Base-by-base conservation (phyloP, 2,329 filamentous ascomycete genomes). In the Penicillium sp. region DNA sequence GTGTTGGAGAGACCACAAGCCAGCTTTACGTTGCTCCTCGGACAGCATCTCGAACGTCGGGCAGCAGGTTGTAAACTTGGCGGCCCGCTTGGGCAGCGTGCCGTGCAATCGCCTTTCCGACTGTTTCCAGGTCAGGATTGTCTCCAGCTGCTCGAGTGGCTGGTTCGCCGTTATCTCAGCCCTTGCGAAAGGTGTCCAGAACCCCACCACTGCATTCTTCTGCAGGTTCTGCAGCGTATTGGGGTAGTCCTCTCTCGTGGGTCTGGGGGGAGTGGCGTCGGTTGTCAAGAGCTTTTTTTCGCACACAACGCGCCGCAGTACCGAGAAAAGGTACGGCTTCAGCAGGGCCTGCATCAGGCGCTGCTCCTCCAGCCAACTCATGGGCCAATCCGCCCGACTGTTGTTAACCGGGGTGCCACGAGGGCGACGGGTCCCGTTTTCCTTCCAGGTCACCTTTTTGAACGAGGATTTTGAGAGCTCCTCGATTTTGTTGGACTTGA, bases 21-120 rank as follows among this genome's bases (percentile, higher is more conserved):
- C 5, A 0, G 4, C 4, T 38, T 10, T 19, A 9, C 11, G 2
- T 11, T 39, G n/a, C 36, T 11, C 2, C 0, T 19, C 2, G 6
- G 3, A 19, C 33, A 27, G 6, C 9, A 2, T 0, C 8, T 0
- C 13, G 16, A 13, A 13, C 1, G 11, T 1, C 2, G 21, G 19
- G 3, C 46, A 49, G n/a, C 46, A 49, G 7, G 16, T 19, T 2
- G 19, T 16, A 5, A 49, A 49, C 1, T 9, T 11, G 4, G 16
- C 4, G 2, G 3, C 5, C n/a, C 16, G 5, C 33, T 36, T 36
- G 23, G 2, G 5, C 11, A 8, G 13, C 1, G 0, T 3, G 8
- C 16, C n/a, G 11, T 15, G 6, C 1, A 2, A 2, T 2, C 3
- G 4, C 0, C 16, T 34, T 16, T 8, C 4, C 0, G 10, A 11